Evolutionary conservation across 148 eudicot species (phyloP).

Genomic region (Oxyria digyna): DNA sequence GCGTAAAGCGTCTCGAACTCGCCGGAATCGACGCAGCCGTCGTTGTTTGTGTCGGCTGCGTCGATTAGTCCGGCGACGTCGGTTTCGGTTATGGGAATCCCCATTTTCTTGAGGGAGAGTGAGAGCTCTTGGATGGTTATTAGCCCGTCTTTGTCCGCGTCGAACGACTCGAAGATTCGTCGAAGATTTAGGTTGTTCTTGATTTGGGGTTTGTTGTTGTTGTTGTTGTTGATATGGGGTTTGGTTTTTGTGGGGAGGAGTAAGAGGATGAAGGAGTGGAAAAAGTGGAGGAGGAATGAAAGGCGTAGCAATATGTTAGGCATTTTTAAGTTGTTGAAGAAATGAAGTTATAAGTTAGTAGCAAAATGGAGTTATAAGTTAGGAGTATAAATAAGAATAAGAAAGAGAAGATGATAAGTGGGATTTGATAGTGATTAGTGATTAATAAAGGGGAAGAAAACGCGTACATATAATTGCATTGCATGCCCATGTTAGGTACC

Average conservation of each 20-base stretch:
- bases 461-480: no score
- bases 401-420: no score
- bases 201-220: not conserved
- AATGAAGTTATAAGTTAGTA: not conserved
- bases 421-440: not conserved
- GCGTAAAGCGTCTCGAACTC: slow-evolving; percentile 1
- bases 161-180: not conserved
- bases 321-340: not conserved
- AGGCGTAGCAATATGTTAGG: not conserved
- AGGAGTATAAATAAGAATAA: no score
- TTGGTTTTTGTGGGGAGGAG: not conserved
- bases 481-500: no score
- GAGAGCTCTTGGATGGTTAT: not conserved
- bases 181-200: not conserved
- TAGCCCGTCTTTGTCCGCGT: not conserved
- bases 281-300: not conserved
- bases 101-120: not conserved
- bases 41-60: not conserved
- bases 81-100: not conserved
- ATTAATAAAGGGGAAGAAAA: not conserved
- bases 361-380: not conserved
- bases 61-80: not conserved
- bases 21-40: not conserved
- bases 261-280: not conserved
- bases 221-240: not conserved